A percentile compares a stretch with the other conserved stretches of the same genome.
phyloP scores from a whole-genome alignment of 495 filamentous ascomycete genomes.

The Penicillium paradoxum region DNA sequence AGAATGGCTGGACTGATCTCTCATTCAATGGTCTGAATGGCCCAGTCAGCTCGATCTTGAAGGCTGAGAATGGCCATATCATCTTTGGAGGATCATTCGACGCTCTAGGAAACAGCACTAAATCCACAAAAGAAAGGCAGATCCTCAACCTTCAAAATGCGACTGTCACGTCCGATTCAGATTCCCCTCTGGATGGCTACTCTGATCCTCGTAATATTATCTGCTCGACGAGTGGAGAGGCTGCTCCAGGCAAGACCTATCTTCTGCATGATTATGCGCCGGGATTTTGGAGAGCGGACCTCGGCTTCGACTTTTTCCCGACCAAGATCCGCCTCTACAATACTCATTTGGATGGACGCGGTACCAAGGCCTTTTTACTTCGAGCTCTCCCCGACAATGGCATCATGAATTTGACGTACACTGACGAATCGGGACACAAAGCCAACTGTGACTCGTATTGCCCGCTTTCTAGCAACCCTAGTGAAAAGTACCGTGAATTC shows the following conservation, averaged over 20 bases:
- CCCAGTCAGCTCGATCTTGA: constrained; percentile 79
- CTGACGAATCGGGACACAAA: constrained; percentile 61
- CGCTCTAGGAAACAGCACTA: constrained; percentile 75
- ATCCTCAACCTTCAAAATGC: constrained; percentile 78
- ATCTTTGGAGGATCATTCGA: constrained; percentile 92
- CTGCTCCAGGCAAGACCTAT: constrained; percentile 74
- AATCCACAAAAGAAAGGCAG: constrained; percentile 52
- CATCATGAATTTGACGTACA: constrained; percentile 95
- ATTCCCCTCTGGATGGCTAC: constrained; percentile 58
- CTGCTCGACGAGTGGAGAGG: constrained; percentile 63
- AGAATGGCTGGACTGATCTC: constrained; percentile 70
- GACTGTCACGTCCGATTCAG: constrained; percentile 60
- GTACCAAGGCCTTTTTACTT: constrained; percentile 80
- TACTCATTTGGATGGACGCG: constrained; percentile 77
- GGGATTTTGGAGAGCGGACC: constrained; percentile 80
- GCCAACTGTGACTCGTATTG: constrained; percentile 71
- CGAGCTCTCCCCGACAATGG: constrained; percentile 78
- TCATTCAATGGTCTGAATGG: constrained; percentile 94
- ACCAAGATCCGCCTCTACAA: constrained; percentile 88
- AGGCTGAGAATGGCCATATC: constrained; percentile 73
- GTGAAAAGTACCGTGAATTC: constrained; percentile 77
- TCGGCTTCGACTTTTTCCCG: constrained; percentile 75
- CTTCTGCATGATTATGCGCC: constrained; percentile 72
- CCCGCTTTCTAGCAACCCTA: constrained; percentile 63
- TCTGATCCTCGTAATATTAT: constrained; percentile 77